Conservation (phyloP, 495 filamentous ascomycete species). For the Lasiosphaeria miniovina region DNA sequence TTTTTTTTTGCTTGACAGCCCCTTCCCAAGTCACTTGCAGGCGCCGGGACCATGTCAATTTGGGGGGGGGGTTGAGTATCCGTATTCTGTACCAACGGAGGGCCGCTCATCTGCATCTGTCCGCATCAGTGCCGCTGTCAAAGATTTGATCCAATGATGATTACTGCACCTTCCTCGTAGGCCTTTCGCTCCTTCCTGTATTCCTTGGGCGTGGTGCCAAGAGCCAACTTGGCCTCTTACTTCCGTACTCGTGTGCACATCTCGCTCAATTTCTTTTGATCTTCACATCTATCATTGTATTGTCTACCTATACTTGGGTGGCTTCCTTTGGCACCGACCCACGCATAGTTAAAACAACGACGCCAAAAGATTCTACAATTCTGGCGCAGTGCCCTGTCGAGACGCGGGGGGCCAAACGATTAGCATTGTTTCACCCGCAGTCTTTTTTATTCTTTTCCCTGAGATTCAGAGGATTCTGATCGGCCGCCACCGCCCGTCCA, state of each 20-base stretch:
- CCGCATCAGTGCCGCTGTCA: not conserved
- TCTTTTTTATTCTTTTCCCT: not conserved
- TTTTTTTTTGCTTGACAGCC: not conserved
- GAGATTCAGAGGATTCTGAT: not conserved
- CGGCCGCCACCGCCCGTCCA: not conserved
- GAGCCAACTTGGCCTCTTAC: not conserved
- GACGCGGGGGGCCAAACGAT: not conserved
- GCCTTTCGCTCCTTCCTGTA: not conserved
- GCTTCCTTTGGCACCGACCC: not conserved
- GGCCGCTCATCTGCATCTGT: slow-evolving; percentile 2
- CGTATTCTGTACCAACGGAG: not conserved
- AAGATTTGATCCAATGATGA: not conserved
- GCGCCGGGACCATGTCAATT: not conserved
- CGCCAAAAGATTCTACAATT: not conserved
- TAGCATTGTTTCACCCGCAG: not conserved
- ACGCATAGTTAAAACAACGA: not conserved
- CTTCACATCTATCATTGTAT: not conserved
- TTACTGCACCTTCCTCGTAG: not conserved
- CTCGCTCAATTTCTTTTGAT: not conserved
- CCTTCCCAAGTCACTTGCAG: not conserved
- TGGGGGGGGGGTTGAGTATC: not conserved
- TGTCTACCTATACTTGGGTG: not conserved
- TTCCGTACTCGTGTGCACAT: slow-evolving; percentile 1
- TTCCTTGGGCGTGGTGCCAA: not conserved
- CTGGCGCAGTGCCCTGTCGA: not conserved